phyloP scores from a whole-genome alignment of 495 filamentous ascomycete genomes.

The Penicillium malachiteum region DNA sequence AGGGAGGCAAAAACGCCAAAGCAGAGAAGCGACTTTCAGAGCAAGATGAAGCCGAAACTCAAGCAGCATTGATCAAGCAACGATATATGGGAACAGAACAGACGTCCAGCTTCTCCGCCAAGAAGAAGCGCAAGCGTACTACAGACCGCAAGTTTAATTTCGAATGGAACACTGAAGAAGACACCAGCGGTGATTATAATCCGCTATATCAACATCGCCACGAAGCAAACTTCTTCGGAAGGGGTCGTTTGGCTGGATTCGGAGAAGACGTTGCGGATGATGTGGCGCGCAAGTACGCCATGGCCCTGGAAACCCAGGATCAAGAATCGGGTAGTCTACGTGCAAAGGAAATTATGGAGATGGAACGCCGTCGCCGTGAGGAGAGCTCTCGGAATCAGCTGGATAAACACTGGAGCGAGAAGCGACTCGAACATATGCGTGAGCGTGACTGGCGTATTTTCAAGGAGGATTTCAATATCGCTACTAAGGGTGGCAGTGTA shows the following conservation, averaged over 20 bases:
- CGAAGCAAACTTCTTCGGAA: slow-evolving; percentile 75
- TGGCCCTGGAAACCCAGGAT: slow-evolving; percentile 76
- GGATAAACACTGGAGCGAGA: slow-evolving; percentile 97
- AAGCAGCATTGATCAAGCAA: slow-evolving; percentile 74
- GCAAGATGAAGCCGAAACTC: slow-evolving; percentile 62
- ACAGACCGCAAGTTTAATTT: slow-evolving; percentile 99
- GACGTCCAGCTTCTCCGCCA: slow-evolving; percentile 86
- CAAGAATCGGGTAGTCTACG: slow-evolving; percentile 73
- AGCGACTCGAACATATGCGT: slow-evolving; percentile 92
- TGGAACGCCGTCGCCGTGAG: slow-evolving; percentile 78
- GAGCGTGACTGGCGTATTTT: slow-evolving; percentile 99
- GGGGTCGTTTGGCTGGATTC: slow-evolving; percentile 80
- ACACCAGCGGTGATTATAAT: slow-evolving; percentile 88
- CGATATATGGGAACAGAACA: slow-evolving; percentile 92
- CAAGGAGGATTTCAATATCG: slow-evolving; percentile 98
- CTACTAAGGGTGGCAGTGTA: slow-evolving; percentile 84
- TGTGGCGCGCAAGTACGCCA: slow-evolving; percentile 70
- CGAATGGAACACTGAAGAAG: slow-evolving; percentile 95
- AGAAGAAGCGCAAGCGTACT: slow-evolving; percentile 92
- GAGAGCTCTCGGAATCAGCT: slow-evolving; percentile 68
- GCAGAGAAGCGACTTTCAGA: slow-evolving; percentile 56
- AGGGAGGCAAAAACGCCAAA: slow-evolving; percentile 36
- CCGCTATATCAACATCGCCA: slow-evolving; percentile 77
- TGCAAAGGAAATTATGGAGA: slow-evolving; percentile 80
- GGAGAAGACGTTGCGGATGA: slow-evolving; percentile 72